Conservation (phyloP, 23 red algal genomes). For the Gracilaria gracilis region DNA sequence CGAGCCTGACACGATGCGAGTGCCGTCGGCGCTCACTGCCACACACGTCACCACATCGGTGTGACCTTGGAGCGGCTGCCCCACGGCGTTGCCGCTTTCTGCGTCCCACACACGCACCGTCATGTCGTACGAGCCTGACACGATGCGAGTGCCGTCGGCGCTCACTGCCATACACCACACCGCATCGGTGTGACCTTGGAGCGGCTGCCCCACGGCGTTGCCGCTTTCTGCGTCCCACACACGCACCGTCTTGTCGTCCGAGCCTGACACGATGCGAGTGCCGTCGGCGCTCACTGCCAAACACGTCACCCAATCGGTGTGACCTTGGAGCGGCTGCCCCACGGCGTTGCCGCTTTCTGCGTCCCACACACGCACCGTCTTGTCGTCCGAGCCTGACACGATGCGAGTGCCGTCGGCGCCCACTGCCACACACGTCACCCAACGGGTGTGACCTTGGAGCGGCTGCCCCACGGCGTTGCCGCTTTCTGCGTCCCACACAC, state of each 20-base stretch:
- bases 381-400: constrained; percentile 3
- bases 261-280: background rate
- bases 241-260: background rate
- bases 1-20: no score
- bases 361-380: background rate
- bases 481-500: background rate
- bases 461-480: background rate
- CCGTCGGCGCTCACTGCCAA: background rate
- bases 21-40: no score
- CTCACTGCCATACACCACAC: background rate
- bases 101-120: background rate
- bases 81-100: no score
- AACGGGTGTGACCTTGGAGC: background rate
- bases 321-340: background rate
- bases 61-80: no score
- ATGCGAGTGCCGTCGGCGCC: background rate
- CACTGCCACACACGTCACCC: background rate
- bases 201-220: background rate
- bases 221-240: background rate
- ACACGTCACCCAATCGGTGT: background rate
- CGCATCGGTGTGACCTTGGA: background rate
- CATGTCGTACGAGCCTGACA: background rate
- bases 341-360: background rate
- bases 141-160: background rate
- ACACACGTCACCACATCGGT: no score